Percentiles rank a stretch among this genome's conserved stretches.
Conservation (phyloP, 2,329 filamentous ascomycete genomes). For the Aaosphaeria arxii region DNA sequence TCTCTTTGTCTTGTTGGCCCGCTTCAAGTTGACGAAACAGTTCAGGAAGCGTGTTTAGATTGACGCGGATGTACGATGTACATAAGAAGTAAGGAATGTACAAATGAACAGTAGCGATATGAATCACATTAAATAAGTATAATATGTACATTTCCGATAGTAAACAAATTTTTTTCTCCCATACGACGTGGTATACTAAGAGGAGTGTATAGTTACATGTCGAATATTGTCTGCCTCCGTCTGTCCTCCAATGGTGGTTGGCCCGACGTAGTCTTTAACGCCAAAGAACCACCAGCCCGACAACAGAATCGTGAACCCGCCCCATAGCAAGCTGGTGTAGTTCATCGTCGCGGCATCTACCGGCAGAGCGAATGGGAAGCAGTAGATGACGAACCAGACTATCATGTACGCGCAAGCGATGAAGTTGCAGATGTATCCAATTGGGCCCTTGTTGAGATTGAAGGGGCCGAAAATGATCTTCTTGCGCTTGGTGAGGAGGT, state of each 20-base stretch:
- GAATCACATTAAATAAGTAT: too few relatives aligned
- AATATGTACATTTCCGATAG: too few relatives aligned
- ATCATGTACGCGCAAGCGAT: slow-evolving; percentile 29
- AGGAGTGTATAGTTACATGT: too few relatives aligned
- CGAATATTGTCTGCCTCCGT: not conserved
- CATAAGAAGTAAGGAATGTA: too few relatives aligned
- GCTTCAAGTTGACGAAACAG: not conserved
- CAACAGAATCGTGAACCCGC: slow-evolving; percentile 2
- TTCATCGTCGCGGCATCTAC: slow-evolving; percentile 9
- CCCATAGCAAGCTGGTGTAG: slow-evolving; percentile 3
- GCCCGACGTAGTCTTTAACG: not conserved
- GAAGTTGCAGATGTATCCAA: slow-evolving; percentile 28
- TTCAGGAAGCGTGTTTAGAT: not conserved
- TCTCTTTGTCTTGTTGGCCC: not conserved
- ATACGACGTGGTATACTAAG: too few relatives aligned
- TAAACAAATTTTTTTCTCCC: too few relatives aligned
- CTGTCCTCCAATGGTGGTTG: not conserved
- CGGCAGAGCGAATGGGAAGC: slow-evolving; percentile 30
- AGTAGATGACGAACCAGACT: slow-evolving; percentile 37
- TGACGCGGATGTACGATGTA: too few relatives aligned
- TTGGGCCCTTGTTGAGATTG: slow-evolving; percentile 21
- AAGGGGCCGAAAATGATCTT: slow-evolving; percentile 32
- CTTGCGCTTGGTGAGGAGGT: slow-evolving; percentile 28
- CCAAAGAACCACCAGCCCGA: not conserved
- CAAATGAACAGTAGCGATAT: too few relatives aligned